A percentile compares a stretch with the other conserved stretches of the same genome.
These are phyloP conservation scores for Perkinsus olseni DNA, from an alignment of 169 alveolate genomes.

Conservation along the genomic window DNA sequence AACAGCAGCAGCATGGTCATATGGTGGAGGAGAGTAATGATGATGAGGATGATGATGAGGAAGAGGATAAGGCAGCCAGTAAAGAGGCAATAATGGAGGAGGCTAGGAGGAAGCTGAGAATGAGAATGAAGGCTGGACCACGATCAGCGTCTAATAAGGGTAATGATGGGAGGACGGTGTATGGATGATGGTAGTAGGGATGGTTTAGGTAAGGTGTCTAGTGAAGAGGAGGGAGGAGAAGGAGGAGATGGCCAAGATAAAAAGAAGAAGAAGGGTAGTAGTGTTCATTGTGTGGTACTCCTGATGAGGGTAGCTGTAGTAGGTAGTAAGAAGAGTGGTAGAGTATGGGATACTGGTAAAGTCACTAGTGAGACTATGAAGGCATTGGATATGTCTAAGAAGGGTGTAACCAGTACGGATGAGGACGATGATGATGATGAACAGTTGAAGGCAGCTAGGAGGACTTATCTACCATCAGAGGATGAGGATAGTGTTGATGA, in stretches of 20 bases:
- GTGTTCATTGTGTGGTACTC: too few relatives aligned
- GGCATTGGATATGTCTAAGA: conserved; percentile 25
- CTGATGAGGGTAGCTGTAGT: too few relatives aligned
- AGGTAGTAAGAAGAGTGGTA: neutral
- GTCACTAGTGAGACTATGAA: conserved; percentile 34
- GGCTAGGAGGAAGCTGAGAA: conserved; percentile 15
- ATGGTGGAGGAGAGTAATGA: conserved; percentile 18
- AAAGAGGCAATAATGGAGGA: neutral
- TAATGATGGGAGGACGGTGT: too few relatives aligned
- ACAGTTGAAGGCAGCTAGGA: conserved; percentile 34
- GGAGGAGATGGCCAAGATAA: too few relatives aligned
- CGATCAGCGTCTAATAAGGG: too few relatives aligned
- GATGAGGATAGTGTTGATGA: too few relatives aligned
- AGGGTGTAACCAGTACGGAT: conserved; percentile 43
- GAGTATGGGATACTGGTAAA: conserved; percentile 29
- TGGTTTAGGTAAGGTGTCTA: too few relatives aligned
- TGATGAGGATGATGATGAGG: conserved; percentile 24
- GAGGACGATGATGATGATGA: conserved; percentile 40
- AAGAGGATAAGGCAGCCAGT: conserved; percentile 6
- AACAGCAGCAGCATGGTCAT: conserved; percentile 34
- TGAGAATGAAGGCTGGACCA: conserved; percentile 19
- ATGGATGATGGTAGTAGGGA: too few relatives aligned
- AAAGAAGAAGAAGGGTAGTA: too few relatives aligned
- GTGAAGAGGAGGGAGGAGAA: too few relatives aligned
- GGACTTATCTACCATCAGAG: too few relatives aligned